phyloP scores from a whole-genome alignment of 1,284 basidiomycete species.

The Polyporus tsugae region DNA sequence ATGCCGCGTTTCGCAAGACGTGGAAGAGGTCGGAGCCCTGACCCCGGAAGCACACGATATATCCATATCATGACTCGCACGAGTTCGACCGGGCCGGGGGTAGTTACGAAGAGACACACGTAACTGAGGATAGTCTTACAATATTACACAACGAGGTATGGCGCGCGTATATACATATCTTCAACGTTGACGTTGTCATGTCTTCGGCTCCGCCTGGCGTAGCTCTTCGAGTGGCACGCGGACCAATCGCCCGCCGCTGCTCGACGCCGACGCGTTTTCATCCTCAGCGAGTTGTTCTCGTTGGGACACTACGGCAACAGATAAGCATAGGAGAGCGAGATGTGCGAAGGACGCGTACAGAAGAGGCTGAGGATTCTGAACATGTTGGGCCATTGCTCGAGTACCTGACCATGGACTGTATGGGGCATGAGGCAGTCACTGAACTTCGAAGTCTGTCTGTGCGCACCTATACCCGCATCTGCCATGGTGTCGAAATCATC shows the following conservation, averaged over 20 bases:
- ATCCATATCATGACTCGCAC: background rate
- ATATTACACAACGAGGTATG: background rate
- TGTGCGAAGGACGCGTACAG: slow-evolving; percentile 51
- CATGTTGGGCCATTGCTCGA: slow-evolving; percentile 85
- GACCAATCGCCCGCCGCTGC: slow-evolving; percentile 54
- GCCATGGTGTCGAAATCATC: slow-evolving; percentile 81
- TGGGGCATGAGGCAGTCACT: background rate
- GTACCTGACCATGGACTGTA: slow-evolving; percentile 76
- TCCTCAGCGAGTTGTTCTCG: slow-evolving; percentile 44
- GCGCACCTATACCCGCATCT: slow-evolving; percentile 71
- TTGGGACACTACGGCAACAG: slow-evolving; percentile 49
- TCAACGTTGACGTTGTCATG: background rate
- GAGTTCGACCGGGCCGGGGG: background rate
- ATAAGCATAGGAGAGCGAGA: background rate
- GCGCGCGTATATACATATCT: background rate
- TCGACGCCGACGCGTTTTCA: slow-evolving; percentile 34
- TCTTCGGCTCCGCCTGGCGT: slow-evolving; percentile 41
- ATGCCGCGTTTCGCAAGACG: no score
- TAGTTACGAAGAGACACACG: background rate
- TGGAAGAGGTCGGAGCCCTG: no score
- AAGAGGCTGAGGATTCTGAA: slow-evolving; percentile 76
- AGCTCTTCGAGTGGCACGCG: slow-evolving; percentile 70
- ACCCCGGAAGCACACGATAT: background rate
- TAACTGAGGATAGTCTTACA: background rate
- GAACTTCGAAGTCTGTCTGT: background rate